Percentiles rank a stretch among this genome's conserved stretches.
phyloP scores from a whole-genome alignment of 2,329 filamentous ascomycete genomes.

The Trichoderma aggressivum region DNA sequence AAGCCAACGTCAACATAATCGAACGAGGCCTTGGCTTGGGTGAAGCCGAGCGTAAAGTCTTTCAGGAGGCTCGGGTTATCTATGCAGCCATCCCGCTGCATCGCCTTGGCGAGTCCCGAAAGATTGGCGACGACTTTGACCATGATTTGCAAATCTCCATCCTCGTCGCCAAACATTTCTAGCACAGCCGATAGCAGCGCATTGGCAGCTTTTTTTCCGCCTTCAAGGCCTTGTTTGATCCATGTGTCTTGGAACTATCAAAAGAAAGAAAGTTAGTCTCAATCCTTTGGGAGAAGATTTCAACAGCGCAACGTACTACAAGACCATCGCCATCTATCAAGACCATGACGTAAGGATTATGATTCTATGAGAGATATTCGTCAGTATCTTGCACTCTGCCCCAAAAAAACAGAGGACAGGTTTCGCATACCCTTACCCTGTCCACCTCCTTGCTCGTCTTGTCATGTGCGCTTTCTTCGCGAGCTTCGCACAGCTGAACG shows the following conservation, averaged over 20 bases:
- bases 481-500: conserved; percentile 39
- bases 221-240: conserved; percentile 52
- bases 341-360: conserved; percentile 58
- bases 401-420: background rate
- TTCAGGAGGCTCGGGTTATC: conserved; percentile 44
- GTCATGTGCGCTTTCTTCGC: conserved; percentile 28
- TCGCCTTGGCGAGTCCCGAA: conserved; percentile 45
- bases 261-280: background rate
- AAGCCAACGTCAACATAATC: conserved; percentile 62
- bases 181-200: conserved; percentile 48
- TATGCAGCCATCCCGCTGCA: conserved; percentile 48
- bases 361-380: conserved; percentile 36
- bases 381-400: background rate
- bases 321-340: conserved; percentile 63
- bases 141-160: conserved; percentile 50
- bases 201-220: conserved; percentile 51
- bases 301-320: conserved; percentile 41
- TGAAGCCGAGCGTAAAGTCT: conserved; percentile 60
- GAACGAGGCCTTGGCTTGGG: conserved; percentile 55
- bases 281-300: background rate
- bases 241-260: conserved; percentile 55
- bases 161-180: conserved; percentile 43
- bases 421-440: conserved; percentile 42
- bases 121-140: conserved; percentile 57
- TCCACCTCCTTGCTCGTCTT: conserved; percentile 36